A percentile compares a stretch with the other conserved stretches of the same genome.
Evolutionary conservation across 2,329 filamentous ascomycete species (phyloP).

Genomic region (Raffaelea arxii): DNA sequence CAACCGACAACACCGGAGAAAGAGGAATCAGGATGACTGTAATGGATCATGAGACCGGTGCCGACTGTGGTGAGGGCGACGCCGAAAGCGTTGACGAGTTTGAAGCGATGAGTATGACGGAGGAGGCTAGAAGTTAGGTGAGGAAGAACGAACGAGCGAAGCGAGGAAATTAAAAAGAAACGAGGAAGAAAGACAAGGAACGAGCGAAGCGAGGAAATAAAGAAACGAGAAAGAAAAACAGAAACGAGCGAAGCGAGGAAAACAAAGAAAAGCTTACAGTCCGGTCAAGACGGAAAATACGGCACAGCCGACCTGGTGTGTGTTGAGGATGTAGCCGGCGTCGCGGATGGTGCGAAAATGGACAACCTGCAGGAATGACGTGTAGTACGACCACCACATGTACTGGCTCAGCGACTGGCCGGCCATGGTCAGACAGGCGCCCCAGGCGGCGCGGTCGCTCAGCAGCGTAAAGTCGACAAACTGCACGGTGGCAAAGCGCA

Average conservation of each 20-base stretch:
- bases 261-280: neutral
- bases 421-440: neutral
- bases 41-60: neutral
- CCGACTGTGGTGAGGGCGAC: neutral
- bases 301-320: neutral
- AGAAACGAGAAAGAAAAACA: too few relatives aligned
- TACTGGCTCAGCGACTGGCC: neutral
- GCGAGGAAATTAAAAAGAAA: too few relatives aligned
- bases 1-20: neutral
- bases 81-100: neutral
- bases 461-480: neutral
- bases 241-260: too few relatives aligned
- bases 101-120: neutral
- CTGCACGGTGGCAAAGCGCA: neutral
- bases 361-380: neutral
- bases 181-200: too few relatives aligned
- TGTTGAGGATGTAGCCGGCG: neutral
- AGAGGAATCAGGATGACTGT: neutral
- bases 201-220: too few relatives aligned
- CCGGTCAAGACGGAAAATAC: neutral
- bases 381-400: neutral
- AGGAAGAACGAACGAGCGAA: too few relatives aligned
- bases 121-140: neutral
- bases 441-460: neutral
- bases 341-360: neutral